These are phyloP conservation scores for Rhododendron ovatum DNA, from an alignment of 148 eudicot genomes.

Conservation along the genomic window DNA sequence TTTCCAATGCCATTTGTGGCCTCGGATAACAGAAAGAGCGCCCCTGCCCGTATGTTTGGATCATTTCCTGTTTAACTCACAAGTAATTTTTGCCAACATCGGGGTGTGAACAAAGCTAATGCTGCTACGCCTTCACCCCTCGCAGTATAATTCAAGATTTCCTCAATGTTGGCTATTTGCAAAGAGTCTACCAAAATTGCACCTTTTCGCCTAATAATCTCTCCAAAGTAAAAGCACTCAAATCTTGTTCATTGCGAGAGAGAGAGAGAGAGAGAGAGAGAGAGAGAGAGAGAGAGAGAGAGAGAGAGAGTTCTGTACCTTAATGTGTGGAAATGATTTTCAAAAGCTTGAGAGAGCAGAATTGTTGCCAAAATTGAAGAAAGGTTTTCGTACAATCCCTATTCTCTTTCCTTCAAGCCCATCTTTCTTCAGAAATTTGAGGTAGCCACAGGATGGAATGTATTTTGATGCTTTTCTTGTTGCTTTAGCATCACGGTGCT, in stretches of 20 bases:
- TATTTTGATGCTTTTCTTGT: conserved; percentile 42
- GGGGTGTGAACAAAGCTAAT: neutral
- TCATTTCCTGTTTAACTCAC: conserved; percentile 27
- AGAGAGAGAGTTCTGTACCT: conserved; percentile 23
- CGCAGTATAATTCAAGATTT: conserved; percentile 24
- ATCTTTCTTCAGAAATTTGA: conserved; percentile 35
- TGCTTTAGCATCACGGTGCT: conserved; percentile 45
- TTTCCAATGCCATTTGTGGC: conserved; percentile 36
- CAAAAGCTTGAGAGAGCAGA: conserved; percentile 33
- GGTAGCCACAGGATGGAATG: conserved; percentile 62
- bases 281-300: neutral
- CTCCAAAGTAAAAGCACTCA: neutral
- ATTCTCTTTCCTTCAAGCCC: conserved; percentile 56
- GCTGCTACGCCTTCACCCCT: conserved; percentile 37
- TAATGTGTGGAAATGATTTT: conserved; percentile 41
- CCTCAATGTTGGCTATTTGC: conserved; percentile 25
- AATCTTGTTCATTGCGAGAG: neutral
- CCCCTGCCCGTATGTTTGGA: conserved; percentile 37
- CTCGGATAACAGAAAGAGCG: conserved; percentile 34
- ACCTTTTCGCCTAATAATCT: conserved; percentile 27
- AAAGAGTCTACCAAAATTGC: conserved; percentile 39
- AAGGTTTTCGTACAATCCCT: conserved; percentile 58
- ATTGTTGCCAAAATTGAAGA: conserved; percentile 33
- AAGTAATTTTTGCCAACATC: neutral
- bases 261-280: neutral